Conservation (phyloP, 495 filamentous ascomycete species). For the Darksidea phi region DNA sequence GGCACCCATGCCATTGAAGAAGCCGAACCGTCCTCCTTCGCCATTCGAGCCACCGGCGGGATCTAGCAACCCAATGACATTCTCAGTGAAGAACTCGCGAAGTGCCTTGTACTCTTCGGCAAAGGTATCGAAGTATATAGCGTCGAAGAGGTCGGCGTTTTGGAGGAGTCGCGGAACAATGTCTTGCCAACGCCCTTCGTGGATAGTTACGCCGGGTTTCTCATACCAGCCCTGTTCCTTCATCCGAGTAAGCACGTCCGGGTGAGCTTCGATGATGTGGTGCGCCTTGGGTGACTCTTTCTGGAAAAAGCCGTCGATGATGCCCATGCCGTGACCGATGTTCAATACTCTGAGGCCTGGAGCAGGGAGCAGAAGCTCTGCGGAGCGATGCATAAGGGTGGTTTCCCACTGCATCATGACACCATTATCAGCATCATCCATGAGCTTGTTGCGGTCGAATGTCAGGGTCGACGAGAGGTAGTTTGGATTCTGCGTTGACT, state of each 20-base stretch:
- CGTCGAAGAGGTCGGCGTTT: slow-evolving; percentile 74
- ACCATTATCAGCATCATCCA: slow-evolving; percentile 79
- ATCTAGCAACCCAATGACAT: slow-evolving; percentile 74
- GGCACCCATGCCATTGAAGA: slow-evolving; percentile 94
- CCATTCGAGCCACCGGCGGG: slow-evolving; percentile 45
- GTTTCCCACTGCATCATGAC: slow-evolving; percentile 99
- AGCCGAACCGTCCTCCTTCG: slow-evolving; percentile 67
- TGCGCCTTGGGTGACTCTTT: slow-evolving; percentile 60
- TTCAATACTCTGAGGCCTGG: slow-evolving; percentile 74
- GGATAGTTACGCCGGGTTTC: slow-evolving; percentile 62
- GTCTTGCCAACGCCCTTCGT: slow-evolving; percentile 83
- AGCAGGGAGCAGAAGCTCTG: slow-evolving; percentile 59
- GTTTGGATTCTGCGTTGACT: slow-evolving; percentile 52
- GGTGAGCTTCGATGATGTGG: slow-evolving; percentile 90
- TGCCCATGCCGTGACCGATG: slow-evolving; percentile 95
- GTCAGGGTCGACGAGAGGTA: slow-evolving; percentile 78
- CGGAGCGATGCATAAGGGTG: slow-evolving; percentile 79
- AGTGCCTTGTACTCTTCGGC: slow-evolving; percentile 88
- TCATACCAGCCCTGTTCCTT: slow-evolving; percentile 60
- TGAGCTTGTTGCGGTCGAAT: slow-evolving; percentile 70
- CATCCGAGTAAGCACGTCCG: slow-evolving; percentile 72
- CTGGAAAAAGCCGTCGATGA: slow-evolving; percentile 83
- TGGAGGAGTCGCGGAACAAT: slow-evolving; percentile 68
- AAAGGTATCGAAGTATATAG: slow-evolving; percentile 97
- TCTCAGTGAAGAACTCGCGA: slow-evolving; percentile 83